Conservation (phyloP, 352 stramenopile species). For the Globisporangium paroecandrum region DNA sequence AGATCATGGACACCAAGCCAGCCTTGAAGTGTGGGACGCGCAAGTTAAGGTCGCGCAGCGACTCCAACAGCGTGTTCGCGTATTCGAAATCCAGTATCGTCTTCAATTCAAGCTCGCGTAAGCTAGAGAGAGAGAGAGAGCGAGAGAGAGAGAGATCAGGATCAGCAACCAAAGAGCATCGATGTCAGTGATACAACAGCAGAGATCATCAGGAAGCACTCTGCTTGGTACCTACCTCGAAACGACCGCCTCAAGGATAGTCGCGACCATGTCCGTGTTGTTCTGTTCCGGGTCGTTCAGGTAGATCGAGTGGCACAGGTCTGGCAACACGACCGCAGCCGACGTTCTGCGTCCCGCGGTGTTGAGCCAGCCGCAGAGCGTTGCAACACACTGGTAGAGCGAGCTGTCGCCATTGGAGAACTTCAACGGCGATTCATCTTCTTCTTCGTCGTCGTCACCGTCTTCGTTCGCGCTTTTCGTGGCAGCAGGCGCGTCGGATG, state of each 20-base stretch:
- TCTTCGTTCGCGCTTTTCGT: background rate
- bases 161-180: background rate
- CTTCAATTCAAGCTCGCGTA: slow-evolving; percentile 32
- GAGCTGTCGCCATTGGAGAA: slow-evolving; percentile 23
- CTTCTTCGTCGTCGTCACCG: background rate
- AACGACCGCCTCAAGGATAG: slow-evolving; percentile 21
- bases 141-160: too few relatives aligned
- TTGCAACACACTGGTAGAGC: slow-evolving; percentile 36
- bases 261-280: slow-evolving; percentile 13
- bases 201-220: background rate
- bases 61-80: slow-evolving; percentile 42
- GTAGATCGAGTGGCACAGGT: slow-evolving; percentile 36
- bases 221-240: slow-evolving; percentile 18
- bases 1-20: slow-evolving; percentile 27
- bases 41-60: slow-evolving; percentile 51
- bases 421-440: slow-evolving; percentile 21
- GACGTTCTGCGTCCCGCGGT: slow-evolving; percentile 25
- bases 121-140: slow-evolving; percentile 19
- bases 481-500: slow-evolving; percentile 28
- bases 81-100: slow-evolving; percentile 58
- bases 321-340: slow-evolving; percentile 33
- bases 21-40: slow-evolving; percentile 29
- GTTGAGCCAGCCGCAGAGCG: slow-evolving; percentile 41
- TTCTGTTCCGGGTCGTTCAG: slow-evolving; percentile 19
- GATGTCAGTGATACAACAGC: background rate